Evolutionary conservation across 78 protist genomes (phyloP).

Genomic region (Tieghemostelium lacteum): DNA sequence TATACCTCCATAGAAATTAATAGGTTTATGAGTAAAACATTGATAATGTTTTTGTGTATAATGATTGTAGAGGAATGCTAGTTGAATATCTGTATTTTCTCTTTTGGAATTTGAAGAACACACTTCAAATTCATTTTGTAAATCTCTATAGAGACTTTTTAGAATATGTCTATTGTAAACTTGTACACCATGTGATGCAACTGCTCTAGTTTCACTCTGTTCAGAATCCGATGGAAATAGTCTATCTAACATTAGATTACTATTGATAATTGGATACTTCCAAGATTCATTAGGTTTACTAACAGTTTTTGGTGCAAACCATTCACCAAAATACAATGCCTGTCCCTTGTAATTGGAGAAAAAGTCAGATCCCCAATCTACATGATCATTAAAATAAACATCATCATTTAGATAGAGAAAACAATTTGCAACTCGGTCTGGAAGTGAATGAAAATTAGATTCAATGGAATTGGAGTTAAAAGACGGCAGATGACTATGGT

Average conservation of each 20-base stretch:
- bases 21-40: neutral
- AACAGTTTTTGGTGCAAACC: conserved; percentile 17
- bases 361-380: no score
- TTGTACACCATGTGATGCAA: conserved; percentile 16
- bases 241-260: no score
- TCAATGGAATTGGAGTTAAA: conserved; percentile 47
- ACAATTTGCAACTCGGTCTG: conserved; percentile 29
- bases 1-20: neutral
- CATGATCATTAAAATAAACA: conserved; percentile 31
- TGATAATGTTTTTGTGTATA: neutral
- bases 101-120: neutral
- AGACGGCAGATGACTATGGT: conserved; percentile 23
- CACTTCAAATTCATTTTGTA: neutral
- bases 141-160: neutral
- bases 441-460: conserved; percentile 46
- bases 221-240: no score
- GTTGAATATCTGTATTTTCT: neutral
- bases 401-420: conserved; percentile 57
- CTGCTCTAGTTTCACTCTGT: no score
- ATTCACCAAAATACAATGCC: neutral
- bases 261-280: no score
- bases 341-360: no score
- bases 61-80: neutral
- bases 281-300: no score
- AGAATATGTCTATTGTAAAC: conserved; percentile 1